Evolutionary conservation across 2,329 filamentous ascomycete genomes (phyloP), one percentile per base, ranked within the genome.

Genomic region (Cytospora piceicola): DNA sequence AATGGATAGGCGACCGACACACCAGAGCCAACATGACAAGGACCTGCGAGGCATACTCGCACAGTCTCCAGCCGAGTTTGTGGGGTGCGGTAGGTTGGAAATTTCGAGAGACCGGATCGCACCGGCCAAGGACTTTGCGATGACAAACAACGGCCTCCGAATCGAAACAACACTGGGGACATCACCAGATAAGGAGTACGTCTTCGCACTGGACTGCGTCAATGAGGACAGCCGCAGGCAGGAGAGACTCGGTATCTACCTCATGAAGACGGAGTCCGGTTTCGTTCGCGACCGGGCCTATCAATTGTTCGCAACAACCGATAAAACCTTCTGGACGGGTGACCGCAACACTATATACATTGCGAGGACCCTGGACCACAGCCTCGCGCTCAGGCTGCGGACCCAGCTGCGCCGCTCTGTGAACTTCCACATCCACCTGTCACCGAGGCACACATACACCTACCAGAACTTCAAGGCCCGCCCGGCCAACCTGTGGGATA

Each of bases 141-240:
- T 69, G 58, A 67, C 65, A 17, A 67, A 69, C 60, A 67, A 64
- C 36, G 67, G 67, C 11, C 57, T 69, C 20, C 54, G 67, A 11
- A 67, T 69, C 27, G 55, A 63, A 20, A 69, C 67, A 1, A 49
- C 51, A 17, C 62, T 69, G 7, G 65, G 49, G 1, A 60, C 59
- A 6, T 56, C 56, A 27, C 51, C 58, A 17, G 52, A 59, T 15
- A 67, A 63, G 46, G 67, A 67, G 39, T 67, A 65, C 53, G 52
- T 69, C 51, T 59, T 69, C 30, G 51, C 65, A 1, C 62, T 67
- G 15, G 65, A 67, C 52, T 67, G 65, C 29, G 58, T 59, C 24
- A 42, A 67, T 46, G 62, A 63, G 12, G n/a, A 39, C 11, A 55
- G 64, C 9, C 29, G 24, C n/a, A 61, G 53, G 22, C 46, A 24